Evolutionary conservation across 2,329 filamentous ascomycete species (phyloP), one percentile per base, ranked within the genome.

Genomic region (Fusarium beomiforme): DNA sequence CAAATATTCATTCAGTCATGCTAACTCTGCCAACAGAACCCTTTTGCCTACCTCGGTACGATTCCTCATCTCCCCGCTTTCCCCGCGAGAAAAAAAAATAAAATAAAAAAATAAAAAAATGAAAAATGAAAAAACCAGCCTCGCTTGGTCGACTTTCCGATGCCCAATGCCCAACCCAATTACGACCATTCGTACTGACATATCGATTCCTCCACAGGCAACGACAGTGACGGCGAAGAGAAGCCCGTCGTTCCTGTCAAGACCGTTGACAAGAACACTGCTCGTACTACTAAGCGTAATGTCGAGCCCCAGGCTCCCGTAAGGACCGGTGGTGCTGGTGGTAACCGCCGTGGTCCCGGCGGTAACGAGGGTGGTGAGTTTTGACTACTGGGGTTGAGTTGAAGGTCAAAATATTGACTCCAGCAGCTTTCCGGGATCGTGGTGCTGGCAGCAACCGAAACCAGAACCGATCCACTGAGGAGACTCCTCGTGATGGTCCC

Each of bases 41-140:
- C 93, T 81, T 98, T 93, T 90, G 95, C 96, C 90, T 92, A 97
- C 87, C 94, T 99, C 89, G 95, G 96, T 98, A 97, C 80, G 84
- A 81, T 75, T 70, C 70, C 73, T 59, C 49, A 71, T 55, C 72
- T 69, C 75, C 65, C 73, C 67, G 60, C 62, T 67, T 73, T 62
- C 72, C 66, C 49, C 34, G 47, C 67, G 58, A 59, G 67, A 62
- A 43, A 53, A 51, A 51, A 59, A 47, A 65, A 53, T 23, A 8
- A 29, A 5, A 29, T 29, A 29, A 29, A 29, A 29, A 29, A 29
- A 29, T 1, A 29, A 29, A 29, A 29, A 29, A 29, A 29, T 29
- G 8, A 29, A 29, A 29, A 29, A 29, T 29, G 8, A 29, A 29
- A 63, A 42, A 56, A 41, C 58, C 59, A 65, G 59, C 64, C 66